Evolutionary conservation across 2,329 filamentous ascomycete species (phyloP), one percentile per base, ranked within the genome.

Genomic region (Colletotrichum sp.): DNA sequence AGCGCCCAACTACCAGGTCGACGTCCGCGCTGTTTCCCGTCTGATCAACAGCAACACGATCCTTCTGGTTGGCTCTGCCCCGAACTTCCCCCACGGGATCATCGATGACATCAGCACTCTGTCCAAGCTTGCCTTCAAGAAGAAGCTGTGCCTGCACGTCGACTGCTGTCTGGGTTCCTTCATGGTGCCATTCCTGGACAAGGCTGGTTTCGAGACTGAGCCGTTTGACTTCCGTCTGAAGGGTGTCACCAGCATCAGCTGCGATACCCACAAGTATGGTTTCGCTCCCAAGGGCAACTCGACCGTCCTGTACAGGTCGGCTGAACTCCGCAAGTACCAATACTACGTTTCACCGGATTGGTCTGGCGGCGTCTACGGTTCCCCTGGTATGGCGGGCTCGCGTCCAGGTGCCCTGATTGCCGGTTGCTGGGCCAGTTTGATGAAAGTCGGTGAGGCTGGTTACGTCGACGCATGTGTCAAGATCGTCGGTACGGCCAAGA

Each of bases 211-310:
- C 84, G 95, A 98, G 77, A 91, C 94, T 26, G 92, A 94, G 79
- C 93, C 92, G 7, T 99, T 99, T 82, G 97, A 99, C 85, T 99
- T 99, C 91, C 93, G 94, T 72, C 92, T 98, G 75, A 95, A 95
- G 79, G 97, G 97, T 80, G 97, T 99, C 48, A 98, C 96, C 5
- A 96, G 94, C 84, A 99, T 99, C 84, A 96, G 93, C 79, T 98
- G 96, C 84, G 97, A 99, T 84, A 99, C 97, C 4, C 97, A 99
- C 90, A 99, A 99, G 85, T 99, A 99, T 84, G 97, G 97, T 48
- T 99, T 99, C 83, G 97, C 97, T 2, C 97, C 97, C 69, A 99
- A 99, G 88, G 97, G 97, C 79, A 99, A 98, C 90, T 97, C 94
- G 68, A 97, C 96, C 2, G 90, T 98, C 16, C 90, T 99, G 57